Evolutionary conservation across 192 early-diverging fungal genomes (phyloP), one percentile per base, ranked within the genome.

Genomic region (Rhizoclosmatium globosum): DNA sequence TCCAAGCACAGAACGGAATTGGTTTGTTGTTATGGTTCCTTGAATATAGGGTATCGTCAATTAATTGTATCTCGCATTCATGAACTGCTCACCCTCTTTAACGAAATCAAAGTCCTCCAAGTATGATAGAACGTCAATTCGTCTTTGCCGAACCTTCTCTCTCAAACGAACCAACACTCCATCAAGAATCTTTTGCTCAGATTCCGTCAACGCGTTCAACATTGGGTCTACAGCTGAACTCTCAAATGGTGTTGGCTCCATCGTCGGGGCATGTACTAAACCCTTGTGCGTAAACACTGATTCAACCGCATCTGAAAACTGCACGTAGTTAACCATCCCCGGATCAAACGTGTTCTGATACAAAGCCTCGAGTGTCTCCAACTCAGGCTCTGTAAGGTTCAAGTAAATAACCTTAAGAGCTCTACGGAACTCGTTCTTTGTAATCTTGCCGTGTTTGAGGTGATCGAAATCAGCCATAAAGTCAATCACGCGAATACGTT

Each of bases 381-480:
- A 79, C 44, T 86, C 83, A 41, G 17, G 13, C 72, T 84, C 84
- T 47, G 62, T 86, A 47, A 88, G 47, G 39, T 85, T 77, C n/a
- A 81, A 47, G 67, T 74, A 87, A 2, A 89, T 71, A 3, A 89
- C 78, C 64, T 88, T 87, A 53, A 89, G 62, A 3, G 80, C 84
- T 47, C 89, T 68, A 50, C 81, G 50, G 71, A 90, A 90, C 68
- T 88, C 83, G 72, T 82, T 81, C 46, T 66, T 66, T 2, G 85
- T 89, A 60, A 90, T 87, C 47, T 81, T 76, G 39, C 86, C 85
- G 62, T 89, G 85, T 45, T 79, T 73, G 38, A 89, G 79, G 43
- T 86, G 84, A 65, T 90, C 89, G 83, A 89, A 89, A 75, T 90
- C 89, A 2, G 66, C 50, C 86, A 90, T 81, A 61, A 84, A 87